Conservation (phyloP, 208 protist genomes). For the Trypanosoma conorhini region DNA sequence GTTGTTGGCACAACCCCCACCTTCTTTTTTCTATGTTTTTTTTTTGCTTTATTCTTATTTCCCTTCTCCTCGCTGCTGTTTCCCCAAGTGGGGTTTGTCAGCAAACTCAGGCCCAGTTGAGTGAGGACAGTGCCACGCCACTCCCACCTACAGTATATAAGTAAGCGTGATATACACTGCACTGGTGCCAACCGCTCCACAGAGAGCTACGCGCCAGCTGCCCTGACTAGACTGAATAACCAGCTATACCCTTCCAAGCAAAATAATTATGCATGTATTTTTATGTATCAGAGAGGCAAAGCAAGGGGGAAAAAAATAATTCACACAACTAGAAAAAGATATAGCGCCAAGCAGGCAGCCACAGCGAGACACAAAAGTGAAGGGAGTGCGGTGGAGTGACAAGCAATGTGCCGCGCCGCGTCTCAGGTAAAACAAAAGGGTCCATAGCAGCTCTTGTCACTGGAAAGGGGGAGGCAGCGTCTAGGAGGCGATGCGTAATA, state of each 20-base stretch:
- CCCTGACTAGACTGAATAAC: too few relatives aligned
- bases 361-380: slow-evolving; percentile 22
- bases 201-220: too few relatives aligned
- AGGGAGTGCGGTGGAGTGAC: background rate
- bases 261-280: background rate
- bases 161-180: too few relatives aligned
- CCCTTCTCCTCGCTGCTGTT: background rate
- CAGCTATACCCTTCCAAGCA: too few relatives aligned
- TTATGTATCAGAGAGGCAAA: too few relatives aligned
- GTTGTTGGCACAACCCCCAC: background rate
- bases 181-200: too few relatives aligned
- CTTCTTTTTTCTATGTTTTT: slow-evolving; percentile 4
- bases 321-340: background rate
- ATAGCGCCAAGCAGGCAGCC: background rate
- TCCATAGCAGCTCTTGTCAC: too few relatives aligned
- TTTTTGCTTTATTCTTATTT: background rate
- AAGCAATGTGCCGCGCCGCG: too few relatives aligned
- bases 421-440: too few relatives aligned
- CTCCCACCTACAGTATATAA: too few relatives aligned
- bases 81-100: background rate
- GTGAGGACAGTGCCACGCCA: too few relatives aligned
- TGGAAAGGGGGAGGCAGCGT: background rate
- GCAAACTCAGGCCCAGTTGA: too few relatives aligned
- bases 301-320: background rate
- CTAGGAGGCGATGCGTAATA: background rate